Evolutionary conservation across 2,329 filamentous ascomycete genomes (phyloP), one percentile per base, ranked within the genome.

Genomic region (Pyricularia pennisetigena): DNA sequence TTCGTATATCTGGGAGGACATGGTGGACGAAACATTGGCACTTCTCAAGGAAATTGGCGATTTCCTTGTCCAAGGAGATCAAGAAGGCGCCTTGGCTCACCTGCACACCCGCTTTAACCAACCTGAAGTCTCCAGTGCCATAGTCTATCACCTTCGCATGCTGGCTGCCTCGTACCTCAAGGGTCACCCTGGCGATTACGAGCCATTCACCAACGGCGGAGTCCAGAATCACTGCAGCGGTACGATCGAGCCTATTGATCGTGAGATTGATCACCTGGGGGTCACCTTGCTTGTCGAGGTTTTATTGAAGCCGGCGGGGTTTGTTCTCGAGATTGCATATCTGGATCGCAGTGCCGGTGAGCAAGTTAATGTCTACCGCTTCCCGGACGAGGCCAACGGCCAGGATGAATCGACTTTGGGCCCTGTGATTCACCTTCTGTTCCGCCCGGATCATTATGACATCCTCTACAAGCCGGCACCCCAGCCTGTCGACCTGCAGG

Each of bases 261-360:
- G 88, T 66, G 94, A 98, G 79, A 97, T 98, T 71, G 95, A 99
- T 73, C 89, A 97, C 73, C 81, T 97, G n/a, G 92, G 92, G 62
- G 84, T 98, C 70, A 87, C 87, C 69, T 87, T 92, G 2, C 82
- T 98, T 66, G 86, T 90, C 70, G 89, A 94, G 71, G 86, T 93
- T 29, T 83, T 98, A 3, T 86, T 98, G 71, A 90, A 92, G 74
- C 91, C 90, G 8, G 89, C 89, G 66, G 88, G 88, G 20, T 87
- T 97, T 71, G 88, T 89, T 4, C 86, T 98, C 24, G 93, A 97
- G 75, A 91, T 98, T 70, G 88, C 93, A 68, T 97, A 98, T 76
- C 86, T 99, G 9, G 95, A 98, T 76, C 88, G 93, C 73, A 97
- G 91, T 74, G 83, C 88, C 64, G 94, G 93, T 23, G 84, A 86